Percentiles rank a stretch among this genome's conserved stretches.
phyloP scores from a whole-genome alignment of 2,329 filamentous ascomycete genomes.

The Alternaria triticimaculans region DNA sequence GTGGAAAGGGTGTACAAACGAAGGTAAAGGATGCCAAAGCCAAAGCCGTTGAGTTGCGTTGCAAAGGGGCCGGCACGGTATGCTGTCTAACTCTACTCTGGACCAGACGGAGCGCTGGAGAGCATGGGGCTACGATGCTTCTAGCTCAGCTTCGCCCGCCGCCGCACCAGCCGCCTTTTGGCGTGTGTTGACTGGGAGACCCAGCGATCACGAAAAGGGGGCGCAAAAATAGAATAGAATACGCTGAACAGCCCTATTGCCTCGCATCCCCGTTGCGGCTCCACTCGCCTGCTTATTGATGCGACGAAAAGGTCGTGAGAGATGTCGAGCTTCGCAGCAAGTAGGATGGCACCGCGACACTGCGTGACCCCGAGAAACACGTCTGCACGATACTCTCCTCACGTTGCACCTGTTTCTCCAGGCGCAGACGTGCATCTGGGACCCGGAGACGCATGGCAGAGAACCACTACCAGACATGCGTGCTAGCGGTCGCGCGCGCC shows the following conservation, averaged over 20 bases:
- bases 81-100: slow-evolving; percentile 14
- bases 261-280: slow-evolving; percentile 14
- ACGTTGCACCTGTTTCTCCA: neutral
- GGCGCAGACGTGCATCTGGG: neutral
- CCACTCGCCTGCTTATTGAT: slow-evolving; percentile 22
- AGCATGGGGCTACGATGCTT: slow-evolving; percentile 13
- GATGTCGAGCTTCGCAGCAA: neutral
- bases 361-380: neutral
- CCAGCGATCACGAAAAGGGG: slow-evolving; percentile 24
- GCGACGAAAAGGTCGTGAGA: slow-evolving; percentile 1
- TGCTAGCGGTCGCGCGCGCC: slow-evolving; percentile 3
- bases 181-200: slow-evolving; percentile 28
- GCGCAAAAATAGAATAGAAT: slow-evolving; percentile 31
- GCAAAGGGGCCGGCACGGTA: slow-evolving; percentile 29
- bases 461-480: neutral
- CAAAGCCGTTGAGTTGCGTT: slow-evolving; percentile 26
- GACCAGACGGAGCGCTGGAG: neutral
- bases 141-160: slow-evolving; percentile 15
- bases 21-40: slow-evolving; percentile 30
- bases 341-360: neutral
- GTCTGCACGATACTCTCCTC: neutral
- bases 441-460: slow-evolving; percentile 3
- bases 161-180: slow-evolving; percentile 13
- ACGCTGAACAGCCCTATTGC: slow-evolving; percentile 20
- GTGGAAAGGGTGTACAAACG: slow-evolving; percentile 38